phyloP scores from a whole-genome alignment of 768 basidiomycete genomes.

The Termitomyces sp. region DNA sequence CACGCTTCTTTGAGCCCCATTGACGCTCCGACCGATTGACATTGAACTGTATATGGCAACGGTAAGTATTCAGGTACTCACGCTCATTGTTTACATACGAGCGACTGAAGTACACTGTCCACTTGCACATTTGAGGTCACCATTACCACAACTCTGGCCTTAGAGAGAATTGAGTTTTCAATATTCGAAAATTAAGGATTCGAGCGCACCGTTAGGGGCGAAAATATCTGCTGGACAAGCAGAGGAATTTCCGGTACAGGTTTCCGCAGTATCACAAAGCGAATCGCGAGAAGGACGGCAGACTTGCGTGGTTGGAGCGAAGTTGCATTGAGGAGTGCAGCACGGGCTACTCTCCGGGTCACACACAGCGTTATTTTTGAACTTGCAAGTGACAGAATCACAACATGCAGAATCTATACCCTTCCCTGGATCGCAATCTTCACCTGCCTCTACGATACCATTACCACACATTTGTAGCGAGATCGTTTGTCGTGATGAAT shows the following conservation, averaged over 20 bases:
- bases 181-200: not conserved
- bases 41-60: slow-evolving; percentile 51
- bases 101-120: slow-evolving; percentile 74
- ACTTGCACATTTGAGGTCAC: slow-evolving; percentile 66
- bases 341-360: slow-evolving; percentile 74
- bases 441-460: slow-evolving; percentile 76
- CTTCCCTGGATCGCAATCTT: slow-evolving; percentile 82
- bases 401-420: slow-evolving; percentile 65
- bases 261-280: slow-evolving; percentile 66
- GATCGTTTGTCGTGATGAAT: slow-evolving; percentile 37
- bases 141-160: slow-evolving; percentile 63
- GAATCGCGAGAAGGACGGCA: slow-evolving; percentile 67
- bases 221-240: slow-evolving; percentile 65
- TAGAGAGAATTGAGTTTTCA: slow-evolving; percentile 6
- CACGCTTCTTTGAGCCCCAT: slow-evolving; percentile 30
- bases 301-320: slow-evolving; percentile 61
- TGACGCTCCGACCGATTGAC: slow-evolving; percentile 20
- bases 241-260: slow-evolving; percentile 71
- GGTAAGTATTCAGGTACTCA: not conserved
- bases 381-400: slow-evolving; percentile 70
- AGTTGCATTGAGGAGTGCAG: slow-evolving; percentile 65
- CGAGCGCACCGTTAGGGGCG: slow-evolving; percentile 51
- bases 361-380: slow-evolving; percentile 65
- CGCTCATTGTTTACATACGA: slow-evolving; percentile 35
- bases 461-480: slow-evolving; percentile 77